phyloP scores from a whole-genome alignment of 2,329 filamentous ascomycete genomes.

The Colletotrichum sp. region DNA sequence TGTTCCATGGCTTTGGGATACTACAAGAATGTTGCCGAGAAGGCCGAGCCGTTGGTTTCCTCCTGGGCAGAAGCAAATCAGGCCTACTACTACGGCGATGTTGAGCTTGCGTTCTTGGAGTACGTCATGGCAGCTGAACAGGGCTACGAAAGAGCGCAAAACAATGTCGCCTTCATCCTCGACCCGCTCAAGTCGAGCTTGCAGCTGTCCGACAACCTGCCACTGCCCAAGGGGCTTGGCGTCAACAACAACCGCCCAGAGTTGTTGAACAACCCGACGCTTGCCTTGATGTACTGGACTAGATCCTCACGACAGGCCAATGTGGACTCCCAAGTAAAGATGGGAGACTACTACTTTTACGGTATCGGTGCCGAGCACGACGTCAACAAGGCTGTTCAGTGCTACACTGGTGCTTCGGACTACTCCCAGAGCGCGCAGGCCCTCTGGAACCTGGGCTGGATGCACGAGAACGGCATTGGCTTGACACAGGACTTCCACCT shows the following conservation, averaged over 20 bases:
- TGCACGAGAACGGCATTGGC: conserved; percentile 97
- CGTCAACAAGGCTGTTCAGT: conserved; percentile 86
- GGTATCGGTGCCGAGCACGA: conserved; percentile 78
- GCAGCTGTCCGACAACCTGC: conserved; percentile 47
- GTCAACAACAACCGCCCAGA: conserved; percentile 19
- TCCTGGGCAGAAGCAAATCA: conserved; percentile 84
- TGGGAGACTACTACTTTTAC: conserved; percentile 95
- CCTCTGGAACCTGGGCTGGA: conserved; percentile 97
- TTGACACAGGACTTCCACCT: conserved; percentile 96
- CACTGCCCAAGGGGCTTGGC: conserved; percentile 21
- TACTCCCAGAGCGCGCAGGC: conserved; percentile 93
- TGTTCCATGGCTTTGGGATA: conserved; percentile 80
- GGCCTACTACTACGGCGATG: conserved; percentile 80
- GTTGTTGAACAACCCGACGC: conserved; percentile 56
- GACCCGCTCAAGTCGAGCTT: conserved; percentile 73
- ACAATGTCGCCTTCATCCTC: conserved; percentile 87
- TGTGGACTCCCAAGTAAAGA: conserved; percentile 93
- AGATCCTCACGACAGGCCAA: conserved; percentile 92
- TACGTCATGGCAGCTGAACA: conserved; percentile 92
- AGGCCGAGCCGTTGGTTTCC: conserved; percentile 74
- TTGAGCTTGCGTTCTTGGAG: conserved; percentile 78
- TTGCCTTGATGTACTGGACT: conserved; percentile 94
- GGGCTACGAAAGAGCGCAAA: conserved; percentile 87
- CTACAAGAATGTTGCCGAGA: conserved; percentile 82
- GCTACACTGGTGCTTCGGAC: conserved; percentile 91